Percentiles rank a stretch among this genome's conserved stretches.
Conservation (phyloP, 2,329 filamentous ascomycete species). For the Immersiporthe knoxdaviesiana region DNA sequence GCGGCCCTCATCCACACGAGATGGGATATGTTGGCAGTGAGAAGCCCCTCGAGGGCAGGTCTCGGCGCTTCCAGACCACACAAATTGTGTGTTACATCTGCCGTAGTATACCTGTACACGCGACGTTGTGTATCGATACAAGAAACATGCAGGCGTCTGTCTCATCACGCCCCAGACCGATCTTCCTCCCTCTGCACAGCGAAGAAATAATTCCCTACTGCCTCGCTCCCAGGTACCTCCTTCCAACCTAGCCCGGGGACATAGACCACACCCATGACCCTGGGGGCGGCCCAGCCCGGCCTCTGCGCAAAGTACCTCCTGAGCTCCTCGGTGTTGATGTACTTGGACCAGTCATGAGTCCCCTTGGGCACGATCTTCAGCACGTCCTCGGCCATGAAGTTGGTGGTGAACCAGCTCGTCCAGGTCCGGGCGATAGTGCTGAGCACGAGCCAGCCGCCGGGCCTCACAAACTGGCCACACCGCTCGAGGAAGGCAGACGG, state of each 20-base stretch:
- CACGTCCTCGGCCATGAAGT: constrained; percentile 87
- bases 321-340: constrained; percentile 85
- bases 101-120: neutral
- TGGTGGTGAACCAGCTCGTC: constrained; percentile 89
- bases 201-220: constrained; percentile 95
- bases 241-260: constrained; percentile 90
- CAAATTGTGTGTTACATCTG: neutral
- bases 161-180: neutral
- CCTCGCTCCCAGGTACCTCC: constrained; percentile 78
- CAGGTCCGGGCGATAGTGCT: constrained; percentile 91
- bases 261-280: constrained; percentile 83
- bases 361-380: constrained; percentile 85
- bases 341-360: constrained; percentile 96
- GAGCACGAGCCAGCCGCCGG: constrained; percentile 90
- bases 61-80: neutral
- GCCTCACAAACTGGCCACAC: constrained; percentile 76
- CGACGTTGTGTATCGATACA: neutral
- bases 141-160: neutral
- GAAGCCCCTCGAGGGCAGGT: neutral
- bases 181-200: constrained; percentile 61
- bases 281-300: constrained; percentile 61
- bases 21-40: neutral
- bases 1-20: neutral
- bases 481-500: constrained; percentile 74
- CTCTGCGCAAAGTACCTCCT: constrained; percentile 56